Percentiles rank a stretch among this genome's conserved stretches.
Conservation (phyloP, 2,329 filamentous ascomycete genomes). For the Aspergillaceae sp. region DNA sequence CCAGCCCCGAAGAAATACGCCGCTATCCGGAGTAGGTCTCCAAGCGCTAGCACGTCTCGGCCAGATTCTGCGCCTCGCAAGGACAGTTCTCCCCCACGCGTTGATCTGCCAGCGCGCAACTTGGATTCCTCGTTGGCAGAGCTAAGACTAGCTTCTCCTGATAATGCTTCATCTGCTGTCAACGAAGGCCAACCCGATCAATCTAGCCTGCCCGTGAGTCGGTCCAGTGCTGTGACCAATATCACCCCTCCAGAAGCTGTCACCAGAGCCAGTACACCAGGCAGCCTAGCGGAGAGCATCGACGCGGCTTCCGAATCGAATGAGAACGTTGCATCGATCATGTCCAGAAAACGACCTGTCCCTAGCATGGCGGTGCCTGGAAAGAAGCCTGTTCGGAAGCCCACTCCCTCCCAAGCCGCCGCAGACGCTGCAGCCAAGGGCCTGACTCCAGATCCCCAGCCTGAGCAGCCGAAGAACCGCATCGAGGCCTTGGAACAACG, state of each 20-base stretch:
- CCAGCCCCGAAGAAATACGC: slow-evolving; percentile 3
- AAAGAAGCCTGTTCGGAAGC: slow-evolving; percentile 33
- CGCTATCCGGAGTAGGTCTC: slow-evolving; percentile 23
- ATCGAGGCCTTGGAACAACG: slow-evolving; percentile 59
- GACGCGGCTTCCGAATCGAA: slow-evolving; percentile 22
- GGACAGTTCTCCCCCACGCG: slow-evolving; percentile 12
- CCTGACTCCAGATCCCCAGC: slow-evolving; percentile 51
- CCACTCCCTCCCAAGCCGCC: slow-evolving; percentile 31
- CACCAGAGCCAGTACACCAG: slow-evolving; percentile 29
- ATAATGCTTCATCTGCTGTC: not conserved
- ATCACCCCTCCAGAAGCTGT: slow-evolving; percentile 43
- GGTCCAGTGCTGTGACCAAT: slow-evolving; percentile 58
- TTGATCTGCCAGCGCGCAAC: slow-evolving; percentile 18
- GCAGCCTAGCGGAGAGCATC: slow-evolving; percentile 28
- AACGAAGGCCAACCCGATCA: slow-evolving; percentile 24
- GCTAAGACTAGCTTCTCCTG: slow-evolving; percentile 27
- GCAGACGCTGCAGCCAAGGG: slow-evolving; percentile 39
- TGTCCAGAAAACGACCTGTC: slow-evolving; percentile 33
- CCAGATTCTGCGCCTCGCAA: slow-evolving; percentile 1
- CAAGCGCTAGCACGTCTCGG: not conserved
- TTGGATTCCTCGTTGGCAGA: slow-evolving; percentile 25
- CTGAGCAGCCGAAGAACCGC: slow-evolving; percentile 47
- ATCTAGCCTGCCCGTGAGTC: slow-evolving; percentile 33
- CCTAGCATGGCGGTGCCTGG: slow-evolving; percentile 21
- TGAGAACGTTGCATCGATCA: slow-evolving; percentile 26